A percentile compares a stretch with the other conserved stretches of the same genome.
Evolutionary conservation across 108 stramenopile genomes (phyloP).

Genomic region (Discostella pseudostelligera): DNA sequence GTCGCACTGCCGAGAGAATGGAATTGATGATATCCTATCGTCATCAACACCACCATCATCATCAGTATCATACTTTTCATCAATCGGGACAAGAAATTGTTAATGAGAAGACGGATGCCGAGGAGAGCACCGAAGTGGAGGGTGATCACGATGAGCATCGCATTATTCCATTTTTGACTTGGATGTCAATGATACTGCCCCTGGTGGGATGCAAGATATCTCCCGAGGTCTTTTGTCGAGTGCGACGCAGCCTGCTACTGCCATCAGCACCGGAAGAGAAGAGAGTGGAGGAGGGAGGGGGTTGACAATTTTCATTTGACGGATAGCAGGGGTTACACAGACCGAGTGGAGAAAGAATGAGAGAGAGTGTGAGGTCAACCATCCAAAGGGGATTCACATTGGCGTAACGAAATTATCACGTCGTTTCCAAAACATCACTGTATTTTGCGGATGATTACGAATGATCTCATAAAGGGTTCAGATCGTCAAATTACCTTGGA

Average conservation of each 20-base stretch:
- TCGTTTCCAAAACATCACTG: too few relatives aligned
- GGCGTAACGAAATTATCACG: too few relatives aligned
- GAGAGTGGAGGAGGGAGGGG: too few relatives aligned
- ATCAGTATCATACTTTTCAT: not conserved
- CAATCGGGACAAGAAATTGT: not conserved
- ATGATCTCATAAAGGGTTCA: too few relatives aligned
- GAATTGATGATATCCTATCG: slow-evolving; percentile 14
- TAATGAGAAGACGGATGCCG: not conserved
- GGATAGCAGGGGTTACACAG: too few relatives aligned
- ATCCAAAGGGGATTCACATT: too few relatives aligned
- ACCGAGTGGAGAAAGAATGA: too few relatives aligned
- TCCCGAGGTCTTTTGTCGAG: slow-evolving; percentile 15
- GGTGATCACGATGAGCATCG: not conserved
- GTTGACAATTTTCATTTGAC: too few relatives aligned
- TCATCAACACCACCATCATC: not conserved
- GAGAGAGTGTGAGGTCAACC: too few relatives aligned
- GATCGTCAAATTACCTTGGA: not conserved
- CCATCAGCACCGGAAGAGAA: too few relatives aligned
- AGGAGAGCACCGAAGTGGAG: not conserved
- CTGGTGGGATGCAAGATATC: slow-evolving; percentile 58
- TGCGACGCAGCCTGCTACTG: too few relatives aligned
- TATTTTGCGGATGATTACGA: too few relatives aligned
- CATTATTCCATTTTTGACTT: slow-evolving; percentile 47
- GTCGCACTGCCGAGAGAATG: slow-evolving; percentile 58
- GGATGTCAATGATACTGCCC: slow-evolving; percentile 82